These are phyloP conservation scores for Mrakia gelida DNA, from an alignment of 768 basidiomycete genomes.

Conservation along the genomic window DNA sequence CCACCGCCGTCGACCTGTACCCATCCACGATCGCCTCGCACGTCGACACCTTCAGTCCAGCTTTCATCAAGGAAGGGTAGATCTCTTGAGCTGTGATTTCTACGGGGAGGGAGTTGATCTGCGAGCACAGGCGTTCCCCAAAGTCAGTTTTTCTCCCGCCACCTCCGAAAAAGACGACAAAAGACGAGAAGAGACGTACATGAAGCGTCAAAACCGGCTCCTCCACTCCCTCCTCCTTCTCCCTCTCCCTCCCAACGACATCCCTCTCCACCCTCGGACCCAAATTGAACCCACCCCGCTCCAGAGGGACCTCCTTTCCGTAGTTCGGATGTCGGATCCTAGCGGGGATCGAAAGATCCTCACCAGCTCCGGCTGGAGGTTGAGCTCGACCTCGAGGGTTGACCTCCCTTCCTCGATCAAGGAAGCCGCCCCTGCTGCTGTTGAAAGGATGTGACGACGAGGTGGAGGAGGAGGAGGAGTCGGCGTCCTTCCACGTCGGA, in stretches of 20 bases:
- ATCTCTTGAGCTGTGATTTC: background rate
- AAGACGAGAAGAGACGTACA: background rate
- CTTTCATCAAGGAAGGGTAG: background rate
- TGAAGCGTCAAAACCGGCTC: background rate
- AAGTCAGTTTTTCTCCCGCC: too few relatives aligned
- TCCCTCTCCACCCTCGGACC: background rate
- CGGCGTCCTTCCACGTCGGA: too few relatives aligned
- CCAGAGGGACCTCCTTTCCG: background rate
- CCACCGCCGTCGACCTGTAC: background rate
- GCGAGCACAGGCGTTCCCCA: too few relatives aligned
- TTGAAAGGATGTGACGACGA: too few relatives aligned
- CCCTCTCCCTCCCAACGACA: background rate
- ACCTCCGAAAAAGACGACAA: too few relatives aligned
- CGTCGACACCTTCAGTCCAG: background rate
- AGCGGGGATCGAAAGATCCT: background rate
- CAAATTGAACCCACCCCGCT: background rate
- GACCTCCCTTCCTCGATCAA: too few relatives aligned
- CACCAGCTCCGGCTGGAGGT: background rate
- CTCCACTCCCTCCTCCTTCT: background rate
- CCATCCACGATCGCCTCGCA: constrained; percentile 6
- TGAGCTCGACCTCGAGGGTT: too few relatives aligned
- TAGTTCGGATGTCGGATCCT: background rate
- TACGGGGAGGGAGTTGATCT: background rate
- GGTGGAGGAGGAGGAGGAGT: too few relatives aligned
- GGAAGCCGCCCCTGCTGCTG: too few relatives aligned